Base-by-base conservation (phyloP, 2,329 filamentous ascomycete species). In the Colletotrichum sublineola region DNA sequence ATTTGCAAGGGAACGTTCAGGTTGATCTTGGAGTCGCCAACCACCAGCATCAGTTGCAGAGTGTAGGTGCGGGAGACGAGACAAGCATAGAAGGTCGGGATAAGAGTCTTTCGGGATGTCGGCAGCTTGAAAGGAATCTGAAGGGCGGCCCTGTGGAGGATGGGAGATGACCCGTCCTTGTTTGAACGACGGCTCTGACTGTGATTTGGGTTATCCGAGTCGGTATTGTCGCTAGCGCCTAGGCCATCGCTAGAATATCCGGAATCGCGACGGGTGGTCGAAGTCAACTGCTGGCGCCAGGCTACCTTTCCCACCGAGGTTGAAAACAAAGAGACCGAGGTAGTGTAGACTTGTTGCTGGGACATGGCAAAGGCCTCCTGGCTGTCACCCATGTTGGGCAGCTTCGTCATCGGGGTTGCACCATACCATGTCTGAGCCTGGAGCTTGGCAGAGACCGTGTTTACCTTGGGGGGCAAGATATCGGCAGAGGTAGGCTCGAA, bases 71-170 rank as follows among this genome's bases (percentile, higher is more conserved):
- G 85, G 9, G 86, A 87, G 48, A 84, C 81, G 77, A 90, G 85
- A 81, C 88, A 90, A 11, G 86, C 87, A 80, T 90, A 87, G 77
- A 90, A 90, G 6, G 86, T 87, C 0, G 88, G 88, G 31, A 90
- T 74, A 75, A 89, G 88, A 11, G 84, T 81, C 77, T 85, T 87
- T 76, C 83, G 85, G 38, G 79, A 77, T 11, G 80, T 78, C 5
- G 87, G 86, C 42, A 90, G 77, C 20, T 79, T 77, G 70, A 90
- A 80, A 1, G 88, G 87, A 1, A 90, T 77, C 53, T 83, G 79
- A 12, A 90, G 74, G 5, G 79, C 79, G 0, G 87, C 78, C 0
- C 81, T 80, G 76, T 88, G 82, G 72, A 78, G 79, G 74, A 84
- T 73, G 1, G 80, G 79, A 15, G 80, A 77, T n/a, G 78, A 73